phyloP scores from a whole-genome alignment of 2,329 filamentous ascomycete species.

The Exophiala sp. region DNA sequence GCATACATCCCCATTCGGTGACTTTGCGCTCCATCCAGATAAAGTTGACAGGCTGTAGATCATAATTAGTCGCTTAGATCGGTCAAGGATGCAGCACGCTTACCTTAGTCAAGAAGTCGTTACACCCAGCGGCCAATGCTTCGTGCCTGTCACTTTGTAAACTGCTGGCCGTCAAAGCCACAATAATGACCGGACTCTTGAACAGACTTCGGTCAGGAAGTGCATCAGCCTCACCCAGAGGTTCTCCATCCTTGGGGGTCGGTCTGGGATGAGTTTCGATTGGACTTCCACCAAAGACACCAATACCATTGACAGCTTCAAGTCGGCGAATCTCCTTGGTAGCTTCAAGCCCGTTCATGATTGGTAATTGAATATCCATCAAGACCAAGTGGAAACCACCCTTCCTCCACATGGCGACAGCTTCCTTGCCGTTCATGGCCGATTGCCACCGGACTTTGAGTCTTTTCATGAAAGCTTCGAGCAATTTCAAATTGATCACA shows the following conservation, averaged over 20 bases:
- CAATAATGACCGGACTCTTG: conserved; percentile 96
- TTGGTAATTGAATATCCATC: conserved; percentile 97
- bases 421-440: conserved; percentile 92
- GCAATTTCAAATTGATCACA: conserved; percentile 88
- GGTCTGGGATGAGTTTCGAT: conserved; percentile 16
- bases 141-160: conserved; percentile 94
- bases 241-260: conserved; percentile 9
- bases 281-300: conserved; percentile 61
- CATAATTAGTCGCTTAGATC: conserved; percentile 3
- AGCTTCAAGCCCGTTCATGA: conserved; percentile 93
- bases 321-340: conserved; percentile 90
- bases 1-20: conserved; percentile 99
- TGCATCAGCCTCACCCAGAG: conserved; percentile 50
- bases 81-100: conserved; percentile 28
- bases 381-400: conserved; percentile 94
- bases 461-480: conserved; percentile 93
- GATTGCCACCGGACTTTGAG: conserved; percentile 95
- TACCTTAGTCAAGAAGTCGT: conserved; percentile 97
- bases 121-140: conserved; percentile 90
- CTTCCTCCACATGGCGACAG: conserved; percentile 85
- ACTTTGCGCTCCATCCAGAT: conserved; percentile 97
- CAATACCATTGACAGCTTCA: conserved; percentile 87
- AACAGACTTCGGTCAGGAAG: conserved; percentile 70
- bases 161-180: conserved; percentile 89
- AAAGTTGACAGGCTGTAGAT: conserved; percentile 76